phyloP scores from a whole-genome alignment of 2,329 filamentous ascomycete species.

The Xylariomycetidae sp. region DNA sequence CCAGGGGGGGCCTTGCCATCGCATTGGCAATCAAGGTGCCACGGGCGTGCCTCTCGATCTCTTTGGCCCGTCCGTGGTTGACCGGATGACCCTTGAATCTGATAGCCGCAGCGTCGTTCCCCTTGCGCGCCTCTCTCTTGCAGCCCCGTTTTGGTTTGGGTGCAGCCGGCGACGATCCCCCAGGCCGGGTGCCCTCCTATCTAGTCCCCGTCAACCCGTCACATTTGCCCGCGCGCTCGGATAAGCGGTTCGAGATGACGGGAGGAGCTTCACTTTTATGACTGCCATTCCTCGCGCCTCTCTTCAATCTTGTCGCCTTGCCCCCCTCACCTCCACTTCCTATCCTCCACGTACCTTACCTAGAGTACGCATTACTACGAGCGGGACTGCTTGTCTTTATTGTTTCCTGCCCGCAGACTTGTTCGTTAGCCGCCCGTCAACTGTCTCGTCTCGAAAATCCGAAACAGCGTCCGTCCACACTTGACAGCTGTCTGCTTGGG shows the following conservation, averaged over 20 bases:
- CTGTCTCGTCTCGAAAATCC: slow-evolving; percentile 19
- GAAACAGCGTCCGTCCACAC: slow-evolving; percentile 15
- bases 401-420: slow-evolving; percentile 1
- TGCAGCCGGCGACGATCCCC: background rate
- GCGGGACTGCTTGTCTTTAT: background rate
- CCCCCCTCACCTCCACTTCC: too few relatives aligned
- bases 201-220: background rate
- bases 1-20: too few relatives aligned
- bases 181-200: background rate
- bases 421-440: slow-evolving; percentile 19
- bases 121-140: slow-evolving; percentile 2
- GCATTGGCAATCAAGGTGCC: too few relatives aligned
- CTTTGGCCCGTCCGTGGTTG: slow-evolving; percentile 2
- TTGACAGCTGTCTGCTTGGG: slow-evolving; percentile 1
- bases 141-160: background rate
- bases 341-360: background rate
- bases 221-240: background rate
- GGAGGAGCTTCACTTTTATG: background rate
- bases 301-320: too few relatives aligned
- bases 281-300: too few relatives aligned
- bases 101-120: slow-evolving; percentile 6
- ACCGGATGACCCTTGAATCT: slow-evolving; percentile 12
- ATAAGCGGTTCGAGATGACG: background rate
- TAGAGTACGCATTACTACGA: background rate
- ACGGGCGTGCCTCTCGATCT: slow-evolving; percentile 13